These are phyloP conservation scores for Cornus suecica DNA, from an alignment of 148 eudicot genomes.

Conservation along the genomic window DNA sequence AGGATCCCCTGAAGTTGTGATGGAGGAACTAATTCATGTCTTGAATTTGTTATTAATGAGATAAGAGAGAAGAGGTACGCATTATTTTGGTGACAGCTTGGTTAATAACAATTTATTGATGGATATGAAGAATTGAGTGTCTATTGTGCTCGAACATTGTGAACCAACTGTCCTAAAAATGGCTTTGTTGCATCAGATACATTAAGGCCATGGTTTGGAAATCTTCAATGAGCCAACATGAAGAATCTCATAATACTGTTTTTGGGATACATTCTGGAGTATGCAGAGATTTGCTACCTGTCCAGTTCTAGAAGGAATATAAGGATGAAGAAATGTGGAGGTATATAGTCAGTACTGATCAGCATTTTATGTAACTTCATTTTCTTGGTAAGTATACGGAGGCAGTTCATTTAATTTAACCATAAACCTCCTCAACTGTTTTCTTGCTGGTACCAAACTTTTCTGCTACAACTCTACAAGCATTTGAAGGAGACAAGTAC, in stretches of 20 bases:
- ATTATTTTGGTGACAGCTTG: background rate
- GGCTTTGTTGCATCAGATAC: background rate
- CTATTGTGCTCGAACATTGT: background rate
- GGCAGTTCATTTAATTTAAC: background rate
- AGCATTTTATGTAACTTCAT: background rate
- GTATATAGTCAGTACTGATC: background rate
- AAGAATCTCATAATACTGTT: background rate
- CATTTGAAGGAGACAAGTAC: background rate
- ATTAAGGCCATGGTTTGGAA: background rate
- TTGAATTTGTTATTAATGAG: constrained; percentile 30
- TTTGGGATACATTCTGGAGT: background rate
- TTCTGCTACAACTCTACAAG: background rate
- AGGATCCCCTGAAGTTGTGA: constrained; percentile 46
- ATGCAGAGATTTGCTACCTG: background rate
- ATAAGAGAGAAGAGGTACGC: constrained; percentile 19
- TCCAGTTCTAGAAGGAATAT: background rate
- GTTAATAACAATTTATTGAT: background rate
- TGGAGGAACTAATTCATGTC: constrained; percentile 38
- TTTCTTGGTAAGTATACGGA: background rate
- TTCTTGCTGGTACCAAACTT: too few relatives aligned
- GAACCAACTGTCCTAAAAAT: background rate
- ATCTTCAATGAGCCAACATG: background rate
- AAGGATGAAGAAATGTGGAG: background rate
- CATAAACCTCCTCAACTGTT: background rate
- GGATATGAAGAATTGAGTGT: constrained; percentile 1